A percentile compares a stretch with the other conserved stretches of the same genome.
phyloP scores from a whole-genome alignment of 345 rosid species.

The Eucalyptus marginata region DNA sequence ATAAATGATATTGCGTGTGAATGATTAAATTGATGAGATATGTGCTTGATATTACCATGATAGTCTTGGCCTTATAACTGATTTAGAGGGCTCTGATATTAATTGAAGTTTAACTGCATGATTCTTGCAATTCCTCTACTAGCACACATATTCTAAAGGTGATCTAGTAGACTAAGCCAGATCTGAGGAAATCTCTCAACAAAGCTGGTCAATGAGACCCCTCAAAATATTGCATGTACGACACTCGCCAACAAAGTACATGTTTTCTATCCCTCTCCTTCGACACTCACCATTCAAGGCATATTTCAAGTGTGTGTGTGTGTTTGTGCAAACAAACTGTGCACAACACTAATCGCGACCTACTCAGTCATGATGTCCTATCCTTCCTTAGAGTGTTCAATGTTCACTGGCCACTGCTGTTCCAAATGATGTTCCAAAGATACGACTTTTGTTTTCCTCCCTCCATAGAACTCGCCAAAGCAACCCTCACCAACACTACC shows the following conservation, averaged over 20 bases:
- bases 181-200: too few species aligned
- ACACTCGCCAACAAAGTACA: background rate
- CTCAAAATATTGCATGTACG: too few species aligned
- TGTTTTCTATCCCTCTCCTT: background rate
- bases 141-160: background rate
- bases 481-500: too few species aligned
- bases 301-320: background rate
- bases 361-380: background rate
- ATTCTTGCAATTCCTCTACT: background rate
- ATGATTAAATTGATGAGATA: background rate
- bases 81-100: too few species aligned
- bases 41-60: background rate
- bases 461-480: too few species aligned
- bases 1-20: too few species aligned
- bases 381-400: too few species aligned
- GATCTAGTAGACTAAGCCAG: too few species aligned
- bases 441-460: background rate
- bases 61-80: background rate
- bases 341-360: background rate
- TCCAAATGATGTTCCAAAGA: background rate
- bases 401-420: rapidly evolving
- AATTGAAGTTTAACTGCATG: background rate
- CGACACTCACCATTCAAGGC: background rate
- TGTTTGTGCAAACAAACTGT: background rate
- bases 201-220: background rate